Evolutionary conservation across 495 filamentous ascomycete genomes (phyloP), one percentile per base, ranked within the genome.

Genomic region (Hypoxylon crocopeplum): DNA sequence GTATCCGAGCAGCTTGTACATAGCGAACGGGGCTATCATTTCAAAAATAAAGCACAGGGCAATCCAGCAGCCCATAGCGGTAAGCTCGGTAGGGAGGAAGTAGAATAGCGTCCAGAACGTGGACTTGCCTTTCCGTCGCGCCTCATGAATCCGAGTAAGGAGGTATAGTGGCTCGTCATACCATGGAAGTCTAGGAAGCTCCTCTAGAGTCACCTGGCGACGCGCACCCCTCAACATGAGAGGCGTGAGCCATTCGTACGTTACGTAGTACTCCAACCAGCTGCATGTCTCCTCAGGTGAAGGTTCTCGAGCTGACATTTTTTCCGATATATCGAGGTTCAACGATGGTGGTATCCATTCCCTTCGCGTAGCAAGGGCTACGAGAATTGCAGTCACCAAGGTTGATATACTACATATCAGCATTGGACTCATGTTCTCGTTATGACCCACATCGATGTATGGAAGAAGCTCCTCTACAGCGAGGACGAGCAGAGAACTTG

Each of bases 271-370:
- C 13, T 71, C 73, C 38, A 80, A 69, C 58, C 74, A 75, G 25
- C 76, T 79, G 66, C 76, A 78, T 2, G 79, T 82, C 48, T 82
- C 79, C 56, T 82, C 78, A 8, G 69, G 72, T 5, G 75, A 75
- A 7, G 69, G 67, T 25, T 70, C 64, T 30, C 65, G 56, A 12
- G 71, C 64, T 12, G 55, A 50, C 22, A 69, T 55, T 20, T 67
- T 62, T 6, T 60, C 56, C 30, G 69, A 62, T 11, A 68, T 32
- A n/a, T 51, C 56, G 19, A 67, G 41, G 29, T 70, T 54, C 42
- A 64, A 46, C n/a, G 69, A 52, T 15, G 73, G 75, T 13, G 75
- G 73, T 8, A 68, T 45, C 75, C 75, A 77, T 52, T 71, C 68
- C 39, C 75, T 62, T 7, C 72, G 75, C 5, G 75, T 74, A 33